Evolutionary conservation across 108 stramenopile species (phyloP).

Genomic region (Nitzschia palea): DNA sequence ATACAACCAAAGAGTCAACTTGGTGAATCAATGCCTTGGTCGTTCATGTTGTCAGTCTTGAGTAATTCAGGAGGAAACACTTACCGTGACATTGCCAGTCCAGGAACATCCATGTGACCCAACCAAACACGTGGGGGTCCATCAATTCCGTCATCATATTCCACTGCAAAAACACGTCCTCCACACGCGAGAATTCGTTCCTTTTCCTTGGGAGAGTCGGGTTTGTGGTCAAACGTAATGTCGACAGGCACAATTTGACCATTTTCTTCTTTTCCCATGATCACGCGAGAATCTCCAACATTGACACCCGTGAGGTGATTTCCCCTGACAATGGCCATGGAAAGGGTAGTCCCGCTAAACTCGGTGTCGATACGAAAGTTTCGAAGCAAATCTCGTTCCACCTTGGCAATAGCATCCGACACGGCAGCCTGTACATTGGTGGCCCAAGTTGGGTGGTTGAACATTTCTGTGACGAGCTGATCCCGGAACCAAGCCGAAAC

Average conservation of each 20-base stretch:
- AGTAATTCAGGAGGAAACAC: too few species aligned
- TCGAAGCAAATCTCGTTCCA: slow-evolving; percentile 85
- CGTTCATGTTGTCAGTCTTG: too few species aligned
- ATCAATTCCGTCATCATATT: slow-evolving; percentile 99
- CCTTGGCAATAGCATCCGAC: slow-evolving; percentile 83
- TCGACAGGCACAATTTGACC: slow-evolving; percentile 72
- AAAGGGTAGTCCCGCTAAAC: slow-evolving; percentile 95
- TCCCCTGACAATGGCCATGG: slow-evolving; percentile 91
- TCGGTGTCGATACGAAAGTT: slow-evolving; percentile 94
- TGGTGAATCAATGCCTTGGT: too few species aligned
- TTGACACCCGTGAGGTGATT: slow-evolving; percentile 90
- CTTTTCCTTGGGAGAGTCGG: slow-evolving; percentile 94
- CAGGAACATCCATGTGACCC: slow-evolving; percentile 98
- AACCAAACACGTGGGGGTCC: slow-evolving; percentile 99
- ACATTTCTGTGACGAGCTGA: slow-evolving; percentile 85
- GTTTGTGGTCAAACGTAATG: slow-evolving; percentile 97
- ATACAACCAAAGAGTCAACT: too few species aligned
- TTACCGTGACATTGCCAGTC: slow-evolving; percentile 94
- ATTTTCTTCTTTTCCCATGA: slow-evolving; percentile 69
- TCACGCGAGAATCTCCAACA: slow-evolving; percentile 93
- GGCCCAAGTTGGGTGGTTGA: slow-evolving; percentile 83
- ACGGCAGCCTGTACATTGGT: slow-evolving; percentile 75
- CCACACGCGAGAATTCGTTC: slow-evolving; percentile 92
- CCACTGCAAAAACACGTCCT: slow-evolving; percentile 97
- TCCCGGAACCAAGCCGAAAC: slow-evolving; percentile 92